Evolutionary conservation across 1,139 yeast species (phyloP), one percentile per base, ranked within the genome.

Genomic region (Lodderomyces jiufengensis): DNA sequence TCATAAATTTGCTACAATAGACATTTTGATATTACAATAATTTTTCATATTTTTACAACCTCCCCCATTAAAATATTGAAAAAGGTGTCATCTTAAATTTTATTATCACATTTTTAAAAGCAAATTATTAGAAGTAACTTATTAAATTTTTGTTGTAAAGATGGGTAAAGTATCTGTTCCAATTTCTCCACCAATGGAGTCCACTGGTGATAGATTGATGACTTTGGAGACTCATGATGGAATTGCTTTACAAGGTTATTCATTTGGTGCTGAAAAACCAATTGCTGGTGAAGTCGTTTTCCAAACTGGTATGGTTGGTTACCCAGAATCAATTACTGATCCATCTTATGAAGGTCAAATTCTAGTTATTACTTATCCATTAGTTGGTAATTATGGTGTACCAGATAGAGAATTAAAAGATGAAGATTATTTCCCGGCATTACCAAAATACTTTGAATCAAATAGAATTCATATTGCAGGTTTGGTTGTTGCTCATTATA

Each of bases 231-330:
- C 95, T 53, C 84, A 86, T 54, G 95, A 88, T 63, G 97, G 97
- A 45, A 66, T 81, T 47, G 80, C 83, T 43, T 75, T 90, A 51
- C 95, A 88, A 67, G 99, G 99, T 66, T 92, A 86, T 70, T 90
- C 98, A 16, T 94, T 94, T 52, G 99, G 99, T 72, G 97, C 98
- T 41, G 83, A 83, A 45, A 78, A 73, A 43, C 66, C 92, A 24
- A 80, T 82, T 40, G 95, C 98, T 42, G 99, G 99, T 74, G 99
- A 94, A 70, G 78, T 92, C 57, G 99, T 94, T 46, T 94, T 94
- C 78, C 98, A 92, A 68, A 94, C 99, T 46, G 98, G 98, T 72
- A 94, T 94, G 98, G 98, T 92, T 51, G 99, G 99, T 47, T 94
- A 94, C 63, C 98, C 98, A 32, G 99, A 94, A 66, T 83, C 97